Evolutionary conservation across 1,284 basidiomycete genomes (phyloP).

Genomic region (Ceratobasidium sp.): DNA sequence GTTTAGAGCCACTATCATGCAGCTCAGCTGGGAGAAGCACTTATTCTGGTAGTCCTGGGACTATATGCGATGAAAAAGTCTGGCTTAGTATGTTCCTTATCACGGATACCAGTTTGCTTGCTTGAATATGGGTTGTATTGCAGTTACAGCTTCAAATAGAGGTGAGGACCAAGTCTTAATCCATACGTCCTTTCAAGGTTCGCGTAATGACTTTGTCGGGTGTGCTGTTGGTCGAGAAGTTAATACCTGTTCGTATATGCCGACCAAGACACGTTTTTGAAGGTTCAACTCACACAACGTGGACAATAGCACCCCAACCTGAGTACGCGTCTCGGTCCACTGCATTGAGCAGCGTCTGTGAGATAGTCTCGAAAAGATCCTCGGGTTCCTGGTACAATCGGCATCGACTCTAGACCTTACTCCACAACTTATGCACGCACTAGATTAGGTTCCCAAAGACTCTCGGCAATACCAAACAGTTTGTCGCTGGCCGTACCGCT

Average conservation of each 20-base stretch:
- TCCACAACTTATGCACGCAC: conserved; percentile 51
- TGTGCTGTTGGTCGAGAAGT: conserved; percentile 64
- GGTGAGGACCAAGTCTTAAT: conserved; percentile 61
- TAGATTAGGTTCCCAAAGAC: conserved; percentile 97
- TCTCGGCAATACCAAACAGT: conserved; percentile 97
- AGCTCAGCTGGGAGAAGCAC: no score
- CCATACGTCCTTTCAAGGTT: conserved; percentile 90
- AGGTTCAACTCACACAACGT: conserved; percentile 83
- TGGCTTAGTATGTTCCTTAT: neutral
- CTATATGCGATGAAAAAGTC: no score
- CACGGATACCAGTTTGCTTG: neutral
- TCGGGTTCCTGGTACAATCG: conserved; percentile 73
- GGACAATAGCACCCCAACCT: conserved; percentile 96
- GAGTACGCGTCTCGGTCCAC: conserved; percentile 97
- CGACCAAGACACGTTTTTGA: neutral
- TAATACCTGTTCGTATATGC: neutral
- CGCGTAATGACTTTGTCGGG: conserved; percentile 87
- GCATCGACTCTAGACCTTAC: neutral
- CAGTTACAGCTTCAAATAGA: conserved; percentile 15
- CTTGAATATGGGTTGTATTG: conserved; percentile 2
- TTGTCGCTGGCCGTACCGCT: conserved; percentile 94
- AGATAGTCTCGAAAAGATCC: conserved; percentile 98
- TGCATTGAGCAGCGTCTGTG: conserved; percentile 94
- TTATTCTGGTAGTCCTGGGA: no score
- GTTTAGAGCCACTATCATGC: no score